These are phyloP conservation scores for Hyparrhenia diplandra DNA, from an alignment of 176 grass and related monocot genomes.

Conservation along the genomic window DNA sequence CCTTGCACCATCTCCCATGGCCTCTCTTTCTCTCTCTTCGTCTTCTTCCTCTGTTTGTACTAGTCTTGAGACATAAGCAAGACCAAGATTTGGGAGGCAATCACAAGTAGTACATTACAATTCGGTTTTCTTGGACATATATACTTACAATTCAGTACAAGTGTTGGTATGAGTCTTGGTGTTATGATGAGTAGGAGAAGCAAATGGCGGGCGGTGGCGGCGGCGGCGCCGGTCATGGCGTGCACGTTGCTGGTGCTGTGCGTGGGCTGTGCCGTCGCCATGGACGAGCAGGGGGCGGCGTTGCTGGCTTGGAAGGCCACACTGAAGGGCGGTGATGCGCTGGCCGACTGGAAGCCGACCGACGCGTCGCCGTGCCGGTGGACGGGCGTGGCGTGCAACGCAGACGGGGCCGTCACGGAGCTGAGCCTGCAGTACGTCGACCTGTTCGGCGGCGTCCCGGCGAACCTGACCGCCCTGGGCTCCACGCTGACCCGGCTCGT, in stretches of 20 bases:
- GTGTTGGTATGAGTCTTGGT: constrained; percentile 14
- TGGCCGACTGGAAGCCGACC: constrained; percentile 47
- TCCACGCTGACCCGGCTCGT: constrained; percentile 50
- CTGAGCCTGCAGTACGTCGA: constrained; percentile 52
- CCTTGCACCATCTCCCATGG: constrained; percentile 18
- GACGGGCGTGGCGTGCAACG: constrained; percentile 61
- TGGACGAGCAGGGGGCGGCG: constrained; percentile 58
- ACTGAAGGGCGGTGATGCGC: neutral
- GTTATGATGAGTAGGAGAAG: constrained; percentile 19
- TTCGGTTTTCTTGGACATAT: constrained; percentile 32
- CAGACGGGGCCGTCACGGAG: constrained; percentile 41
- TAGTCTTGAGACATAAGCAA: constrained; percentile 53
- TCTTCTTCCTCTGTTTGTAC: constrained; percentile 9
- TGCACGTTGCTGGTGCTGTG: constrained; percentile 26
- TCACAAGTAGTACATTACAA: constrained; percentile 15
- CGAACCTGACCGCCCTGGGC: constrained; percentile 40
- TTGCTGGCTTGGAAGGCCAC: constrained; percentile 76
- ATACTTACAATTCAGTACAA: constrained; percentile 14
- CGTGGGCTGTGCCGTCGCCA: constrained; percentile 12
- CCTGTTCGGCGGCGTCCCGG: constrained; percentile 49
- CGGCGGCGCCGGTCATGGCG: neutral
- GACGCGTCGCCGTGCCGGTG: constrained; percentile 62
- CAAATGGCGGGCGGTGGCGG: constrained; percentile 41
- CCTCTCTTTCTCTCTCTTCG: neutral
- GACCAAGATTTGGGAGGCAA: constrained; percentile 47